phyloP scores from a whole-genome alignment of 1,139 yeast species.

The Kluyveromyces sp. region DNA sequence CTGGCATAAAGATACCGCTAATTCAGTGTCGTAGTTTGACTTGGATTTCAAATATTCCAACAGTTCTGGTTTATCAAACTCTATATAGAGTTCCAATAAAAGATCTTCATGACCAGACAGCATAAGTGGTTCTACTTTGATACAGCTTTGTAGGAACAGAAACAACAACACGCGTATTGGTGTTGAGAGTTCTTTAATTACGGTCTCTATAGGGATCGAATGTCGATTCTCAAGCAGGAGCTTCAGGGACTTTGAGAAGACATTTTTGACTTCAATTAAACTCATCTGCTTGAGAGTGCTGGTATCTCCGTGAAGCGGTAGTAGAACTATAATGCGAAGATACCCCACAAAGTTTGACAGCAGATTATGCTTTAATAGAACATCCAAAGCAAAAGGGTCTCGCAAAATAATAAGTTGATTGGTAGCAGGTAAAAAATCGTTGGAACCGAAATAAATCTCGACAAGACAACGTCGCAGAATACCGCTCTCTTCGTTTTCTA shows the following conservation, averaged over 20 bases:
- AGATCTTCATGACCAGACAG: conserved; percentile 57
- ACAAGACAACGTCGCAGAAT: conserved; percentile 34
- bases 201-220: conserved; percentile 48
- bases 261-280: conserved; percentile 37
- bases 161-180: conserved; percentile 51
- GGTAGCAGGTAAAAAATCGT: conserved; percentile 58
- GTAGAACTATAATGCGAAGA: conserved; percentile 47
- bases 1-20: conserved; percentile 62
- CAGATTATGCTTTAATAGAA: conserved; percentile 57
- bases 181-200: conserved; percentile 44
- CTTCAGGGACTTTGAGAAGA: conserved; percentile 42
- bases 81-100: conserved; percentile 56
- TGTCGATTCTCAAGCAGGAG: conserved; percentile 60
- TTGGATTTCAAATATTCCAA: conserved; percentile 47
- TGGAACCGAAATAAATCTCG: conserved; percentile 47
- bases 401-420: conserved; percentile 50
- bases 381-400: conserved; percentile 49
- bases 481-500: conserved; percentile 18
- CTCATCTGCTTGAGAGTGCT: conserved; percentile 34
- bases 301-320: conserved; percentile 36
- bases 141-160: conserved; percentile 51
- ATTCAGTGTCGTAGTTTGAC: conserved; percentile 55
- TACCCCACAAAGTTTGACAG: conserved; percentile 43
- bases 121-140: conserved; percentile 46
- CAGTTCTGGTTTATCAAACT: conserved; percentile 45